Base-by-base conservation (phyloP, 2,329 filamentous ascomycete genomes). In the Diplodia mutila region DNA sequence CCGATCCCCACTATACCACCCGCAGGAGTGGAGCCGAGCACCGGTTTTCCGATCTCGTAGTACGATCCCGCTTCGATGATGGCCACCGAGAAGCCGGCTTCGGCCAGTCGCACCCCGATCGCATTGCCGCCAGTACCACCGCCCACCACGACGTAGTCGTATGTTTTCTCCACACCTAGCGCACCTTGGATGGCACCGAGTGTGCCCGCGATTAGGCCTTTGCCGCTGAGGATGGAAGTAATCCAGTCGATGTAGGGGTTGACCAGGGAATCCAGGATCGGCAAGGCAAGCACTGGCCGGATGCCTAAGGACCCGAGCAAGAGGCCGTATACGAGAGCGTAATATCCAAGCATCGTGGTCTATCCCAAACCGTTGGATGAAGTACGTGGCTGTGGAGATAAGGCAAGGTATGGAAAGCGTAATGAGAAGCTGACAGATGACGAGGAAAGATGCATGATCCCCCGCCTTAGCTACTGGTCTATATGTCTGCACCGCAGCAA, bases 41-140 rank as follows among this genome's bases (percentile, higher is more conserved):
- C 74, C 1, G 71, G 71, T 61, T 75, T 73, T 42, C 32, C 51
- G 18, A 75, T 48, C 54, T 76, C 72, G 54, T 75, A 76, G 68
- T 75, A 76, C 5, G 27, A 37, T 0, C 77, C 77, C 11, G 76
- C 77, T 70, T 79, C 77, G 53, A 78, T 71, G 3, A 78, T 71
- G 0, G 76, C 77, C 29, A 79, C 73, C 7, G 71, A 49, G 42
- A 32, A 32, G 27, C 65, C 65, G 2, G 65, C 65, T 57, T 70
- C 70, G 16, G 70, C 65, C 1, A 76, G 69, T 1, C 74, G 71
- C 1, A 69, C 69, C 12, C 72, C 74, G 16, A 75, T 71, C 1
- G 69, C 68, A 6, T 72, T 68, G 21, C 74, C 74, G 3, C 67
- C 68, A 7, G 68, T 70, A 14, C 70, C 70, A n/a, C 70, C 70